Percentiles rank a stretch among this genome's conserved stretches.
Conservation (phyloP, 2,329 filamentous ascomycete species). For the Furcasterigmium sp. region DNA sequence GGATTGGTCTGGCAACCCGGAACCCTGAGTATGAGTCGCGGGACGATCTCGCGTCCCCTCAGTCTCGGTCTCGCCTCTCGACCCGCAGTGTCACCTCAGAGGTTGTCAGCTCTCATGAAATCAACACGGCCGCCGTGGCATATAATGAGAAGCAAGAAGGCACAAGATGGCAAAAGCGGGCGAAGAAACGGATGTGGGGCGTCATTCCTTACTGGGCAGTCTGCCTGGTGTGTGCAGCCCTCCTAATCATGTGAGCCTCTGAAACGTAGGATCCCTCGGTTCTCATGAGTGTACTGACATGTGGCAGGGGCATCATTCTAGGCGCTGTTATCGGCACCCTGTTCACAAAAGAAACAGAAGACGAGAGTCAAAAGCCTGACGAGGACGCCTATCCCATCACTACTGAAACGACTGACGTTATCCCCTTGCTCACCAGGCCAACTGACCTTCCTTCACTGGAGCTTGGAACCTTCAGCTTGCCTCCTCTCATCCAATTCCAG, state of each 20-base stretch:
- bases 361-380: slow-evolving; percentile 15
- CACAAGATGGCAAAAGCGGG: slow-evolving; percentile 42
- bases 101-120: slow-evolving; percentile 42
- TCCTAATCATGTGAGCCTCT: slow-evolving; percentile 42
- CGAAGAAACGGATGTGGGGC: slow-evolving; percentile 51
- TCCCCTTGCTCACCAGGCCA: slow-evolving; percentile 44
- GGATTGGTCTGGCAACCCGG: slow-evolving; percentile 54
- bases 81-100: slow-evolving; percentile 47
- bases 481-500: slow-evolving; percentile 43
- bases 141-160: slow-evolving; percentile 44
- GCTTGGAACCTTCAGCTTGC: slow-evolving; percentile 51
- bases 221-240: slow-evolving; percentile 38
- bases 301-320: slow-evolving; percentile 38
- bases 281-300: not conserved
- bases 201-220: slow-evolving; percentile 60
- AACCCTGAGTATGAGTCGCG: slow-evolving; percentile 58
- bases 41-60: slow-evolving; percentile 40
- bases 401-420: slow-evolving; percentile 41
- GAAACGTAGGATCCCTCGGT: no score
- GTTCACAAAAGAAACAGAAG: slow-evolving; percentile 25
- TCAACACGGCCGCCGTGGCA: slow-evolving; percentile 43
- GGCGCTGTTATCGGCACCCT: slow-evolving; percentile 51
- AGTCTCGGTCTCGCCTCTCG: slow-evolving; percentile 45
- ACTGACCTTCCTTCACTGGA: slow-evolving; percentile 45
- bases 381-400: slow-evolving; percentile 23